These are phyloP conservation scores for Porodaedalea pini DNA, from an alignment of 1,284 basidiomycete genomes.

Conservation along the genomic window DNA sequence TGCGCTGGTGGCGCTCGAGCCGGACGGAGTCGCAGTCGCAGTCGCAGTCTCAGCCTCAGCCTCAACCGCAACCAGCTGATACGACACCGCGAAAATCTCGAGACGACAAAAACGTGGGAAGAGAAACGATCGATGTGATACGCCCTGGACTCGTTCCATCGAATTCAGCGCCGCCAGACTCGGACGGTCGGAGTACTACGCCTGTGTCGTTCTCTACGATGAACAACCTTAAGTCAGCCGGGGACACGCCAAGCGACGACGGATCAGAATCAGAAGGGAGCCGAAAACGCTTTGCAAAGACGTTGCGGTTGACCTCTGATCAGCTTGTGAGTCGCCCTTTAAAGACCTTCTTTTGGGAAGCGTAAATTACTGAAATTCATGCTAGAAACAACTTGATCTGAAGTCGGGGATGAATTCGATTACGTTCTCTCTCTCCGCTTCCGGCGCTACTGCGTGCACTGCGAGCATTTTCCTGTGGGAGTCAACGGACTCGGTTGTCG, in stretches of 20 bases:
- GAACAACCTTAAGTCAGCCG: not conserved
- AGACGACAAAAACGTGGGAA: not conserved
- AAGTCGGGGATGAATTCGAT: conserved; percentile 89
- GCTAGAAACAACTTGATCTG: conserved; percentile 80
- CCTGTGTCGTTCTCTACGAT: conserved; percentile 27
- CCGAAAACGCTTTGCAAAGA: conserved; percentile 81
- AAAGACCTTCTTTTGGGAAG: not conserved
- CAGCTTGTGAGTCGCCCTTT: conserved; percentile 65
- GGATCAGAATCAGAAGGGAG: conserved; percentile 22
- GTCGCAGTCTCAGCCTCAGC: conserved; percentile 26
- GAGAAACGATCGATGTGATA: not conserved
- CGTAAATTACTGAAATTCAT: not conserved
- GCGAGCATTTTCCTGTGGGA: conserved; percentile 98
- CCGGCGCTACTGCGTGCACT: conserved; percentile 82
- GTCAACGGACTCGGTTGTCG: conserved; percentile 81
- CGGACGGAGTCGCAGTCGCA: conserved; percentile 37
- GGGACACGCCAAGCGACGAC: not conserved
- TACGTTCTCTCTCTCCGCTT: conserved; percentile 92
- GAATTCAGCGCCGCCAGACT: conserved; percentile 18
- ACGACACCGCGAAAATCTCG: not conserved
- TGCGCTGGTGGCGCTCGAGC: conserved; percentile 71
- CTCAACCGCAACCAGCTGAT: not conserved
- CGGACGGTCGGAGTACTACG: conserved; percentile 22
- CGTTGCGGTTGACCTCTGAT: conserved; percentile 81
- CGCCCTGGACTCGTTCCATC: conserved; percentile 16